Evolutionary conservation across 2,329 filamentous ascomycete species (phyloP).

Genomic region (Pleomassaria siparia): DNA sequence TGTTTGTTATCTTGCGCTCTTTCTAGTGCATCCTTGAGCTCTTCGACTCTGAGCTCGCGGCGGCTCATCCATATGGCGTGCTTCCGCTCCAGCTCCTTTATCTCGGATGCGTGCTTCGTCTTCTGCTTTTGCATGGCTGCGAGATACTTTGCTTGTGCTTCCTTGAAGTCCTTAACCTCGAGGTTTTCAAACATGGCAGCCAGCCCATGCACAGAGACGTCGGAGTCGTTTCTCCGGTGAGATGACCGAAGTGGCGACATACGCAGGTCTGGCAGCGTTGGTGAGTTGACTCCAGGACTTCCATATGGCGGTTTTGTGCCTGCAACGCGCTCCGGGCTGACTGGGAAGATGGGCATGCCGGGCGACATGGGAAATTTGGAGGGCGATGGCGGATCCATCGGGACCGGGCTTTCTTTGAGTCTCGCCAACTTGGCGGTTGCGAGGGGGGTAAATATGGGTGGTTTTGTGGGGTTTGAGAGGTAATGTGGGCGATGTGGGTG

Average conservation of each 20-base stretch:
- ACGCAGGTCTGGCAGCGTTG: conserved; percentile 41
- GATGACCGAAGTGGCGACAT: conserved; percentile 22
- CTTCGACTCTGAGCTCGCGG: conserved; percentile 34
- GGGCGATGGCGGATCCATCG: conserved; percentile 43
- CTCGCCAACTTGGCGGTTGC: conserved; percentile 40
- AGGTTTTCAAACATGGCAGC: conserved; percentile 74
- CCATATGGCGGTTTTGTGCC: conserved; percentile 38
- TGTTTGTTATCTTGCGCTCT: conserved; percentile 23
- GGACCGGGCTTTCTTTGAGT: conserved; percentile 39
- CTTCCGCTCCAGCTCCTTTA: conserved; percentile 56
- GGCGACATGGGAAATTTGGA: conserved; percentile 58
- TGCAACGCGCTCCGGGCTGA: conserved; percentile 67
- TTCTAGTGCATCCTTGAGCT: conserved; percentile 30
- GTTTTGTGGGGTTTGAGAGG: too few species aligned
- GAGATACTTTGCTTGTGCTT: conserved; percentile 47
- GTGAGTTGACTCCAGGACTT: conserved; percentile 28
- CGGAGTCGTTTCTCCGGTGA: conserved; percentile 41
- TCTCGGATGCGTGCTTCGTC: conserved; percentile 35
- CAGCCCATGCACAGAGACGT: conserved; percentile 45
- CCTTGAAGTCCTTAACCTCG: conserved; percentile 54
- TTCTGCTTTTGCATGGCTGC: conserved; percentile 48
- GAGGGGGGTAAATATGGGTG: neutral
- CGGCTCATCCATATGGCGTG: conserved; percentile 62
- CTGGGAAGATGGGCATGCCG: conserved; percentile 59
- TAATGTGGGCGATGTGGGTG: neutral